Conservation (phyloP, 306 rosid genomes). For the Cucumis melo region DNA sequence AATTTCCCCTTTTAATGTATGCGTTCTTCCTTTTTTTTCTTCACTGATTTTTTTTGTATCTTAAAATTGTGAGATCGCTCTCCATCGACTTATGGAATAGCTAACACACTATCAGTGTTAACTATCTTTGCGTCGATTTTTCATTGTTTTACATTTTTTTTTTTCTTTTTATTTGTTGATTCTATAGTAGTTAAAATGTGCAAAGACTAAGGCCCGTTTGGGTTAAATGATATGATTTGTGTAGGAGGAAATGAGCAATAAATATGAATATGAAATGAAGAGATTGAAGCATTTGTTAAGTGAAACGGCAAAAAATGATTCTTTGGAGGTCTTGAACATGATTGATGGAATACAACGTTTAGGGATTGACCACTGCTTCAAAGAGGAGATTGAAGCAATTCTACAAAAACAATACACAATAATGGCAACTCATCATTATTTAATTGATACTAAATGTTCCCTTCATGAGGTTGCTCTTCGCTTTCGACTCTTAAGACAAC, state of each 20-base stretch:
- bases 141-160: too few relatives aligned
- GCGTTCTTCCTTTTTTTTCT: background rate
- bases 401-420: background rate
- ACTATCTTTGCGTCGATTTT: too few relatives aligned
- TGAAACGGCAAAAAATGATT: background rate
- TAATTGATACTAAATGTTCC: background rate
- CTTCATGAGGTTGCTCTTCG: background rate
- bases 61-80: too few relatives aligned
- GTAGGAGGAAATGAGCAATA: background rate
- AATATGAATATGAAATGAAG: background rate
- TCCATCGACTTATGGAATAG: too few relatives aligned
- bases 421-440: background rate
- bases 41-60: background rate
- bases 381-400: background rate
- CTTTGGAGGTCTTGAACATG: background rate
- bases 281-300: background rate
- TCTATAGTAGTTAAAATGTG: too few relatives aligned
- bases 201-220: too few relatives aligned
- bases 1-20: background rate
- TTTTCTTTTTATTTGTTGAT: too few relatives aligned
- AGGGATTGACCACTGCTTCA: background rate
- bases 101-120: too few relatives aligned
- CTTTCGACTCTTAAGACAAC: background rate
- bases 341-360: background rate
- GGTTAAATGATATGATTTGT: background rate